These are phyloP conservation scores for Alternaria atra DNA, from an alignment of 2,329 filamentous ascomycete genomes.

Conservation along the genomic window DNA sequence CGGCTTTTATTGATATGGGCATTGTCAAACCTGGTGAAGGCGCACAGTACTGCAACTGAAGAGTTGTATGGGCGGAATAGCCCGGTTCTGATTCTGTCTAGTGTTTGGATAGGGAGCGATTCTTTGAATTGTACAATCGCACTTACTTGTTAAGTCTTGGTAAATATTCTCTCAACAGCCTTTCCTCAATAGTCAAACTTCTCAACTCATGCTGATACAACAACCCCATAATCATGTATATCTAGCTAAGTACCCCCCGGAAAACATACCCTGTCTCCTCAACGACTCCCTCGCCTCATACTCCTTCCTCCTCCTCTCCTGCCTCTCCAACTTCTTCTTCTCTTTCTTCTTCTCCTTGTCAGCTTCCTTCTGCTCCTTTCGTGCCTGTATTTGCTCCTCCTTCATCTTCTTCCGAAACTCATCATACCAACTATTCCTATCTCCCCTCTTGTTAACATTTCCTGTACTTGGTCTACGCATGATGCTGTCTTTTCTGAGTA, in stretches of 20 bases:
- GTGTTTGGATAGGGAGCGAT: too few relatives aligned
- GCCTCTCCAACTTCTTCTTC: neutral
- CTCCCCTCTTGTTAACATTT: neutral
- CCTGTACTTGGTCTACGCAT: neutral
- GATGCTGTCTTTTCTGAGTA: neutral
- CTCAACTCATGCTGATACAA: neutral
- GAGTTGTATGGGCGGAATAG: too few relatives aligned
- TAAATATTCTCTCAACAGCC: neutral
- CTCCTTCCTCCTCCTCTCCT: neutral
- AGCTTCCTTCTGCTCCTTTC: neutral
- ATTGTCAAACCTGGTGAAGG: neutral
- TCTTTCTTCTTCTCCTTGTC: neutral
- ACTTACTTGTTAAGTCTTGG: too few relatives aligned
- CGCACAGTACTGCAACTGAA: neutral
- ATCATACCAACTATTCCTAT: neutral
- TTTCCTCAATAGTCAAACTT: neutral
- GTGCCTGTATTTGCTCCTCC: neutral
- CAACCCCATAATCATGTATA: neutral
- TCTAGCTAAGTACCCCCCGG: neutral
- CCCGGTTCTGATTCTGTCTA: too few relatives aligned
- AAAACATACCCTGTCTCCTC: neutral
- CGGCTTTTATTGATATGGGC: neutral
- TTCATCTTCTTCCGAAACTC: constrained; percentile 4
- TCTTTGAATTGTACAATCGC: too few relatives aligned
- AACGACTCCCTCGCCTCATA: neutral